Base-by-base conservation (phyloP, 495 filamentous ascomycete genomes). In the Penicilliopsis zonata region DNA sequence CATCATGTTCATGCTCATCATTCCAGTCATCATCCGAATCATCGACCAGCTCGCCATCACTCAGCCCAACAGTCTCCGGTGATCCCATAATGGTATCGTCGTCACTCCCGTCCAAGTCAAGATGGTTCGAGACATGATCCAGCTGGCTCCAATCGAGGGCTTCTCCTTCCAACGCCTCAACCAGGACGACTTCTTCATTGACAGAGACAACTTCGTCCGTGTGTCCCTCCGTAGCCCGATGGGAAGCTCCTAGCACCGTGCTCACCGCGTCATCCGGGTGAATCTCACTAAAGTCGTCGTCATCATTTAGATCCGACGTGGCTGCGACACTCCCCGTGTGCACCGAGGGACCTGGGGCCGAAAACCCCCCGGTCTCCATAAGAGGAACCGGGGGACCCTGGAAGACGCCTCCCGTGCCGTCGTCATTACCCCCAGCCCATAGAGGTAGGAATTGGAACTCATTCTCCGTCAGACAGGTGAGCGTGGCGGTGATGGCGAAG, bases 391-490 rank as follows among this genome's bases (percentile, higher is more conserved):
- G 38, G 5, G 44, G 42, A 19, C 62, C 56, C 1, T 47, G 37
- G 37, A 65, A 72, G 8, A 72, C 70, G 4, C 64, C 70, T 3
- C 69, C 72, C 1, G 53, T 59, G 2, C 51, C 69, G 38, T 74
- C 72, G 28, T 74, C 67, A 30, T 61, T 46, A 2, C 70, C 72
- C 3, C 64, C 72, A 0, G 70, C 69, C 63, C 66, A 75, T 7
- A 74, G 39, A 0, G 72, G 70, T 3, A 74, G 49, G 28, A 55
- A 74, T 14, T 56, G 60, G 36, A 49, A 67, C 36, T 77, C 68
- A 4, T 62, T 49, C 0, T 71, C 63, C 2, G 43, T 40, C 1
- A 77, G 50, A 24, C 61, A 65, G 13, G 58, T 53, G 0, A 77
- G 43, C 5, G 55, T 66, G 19, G 66, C 61, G 9, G 52, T 57